Evolutionary conservation across 768 basidiomycete genomes (phyloP).

Genomic region (Pulveroboletus sp.): DNA sequence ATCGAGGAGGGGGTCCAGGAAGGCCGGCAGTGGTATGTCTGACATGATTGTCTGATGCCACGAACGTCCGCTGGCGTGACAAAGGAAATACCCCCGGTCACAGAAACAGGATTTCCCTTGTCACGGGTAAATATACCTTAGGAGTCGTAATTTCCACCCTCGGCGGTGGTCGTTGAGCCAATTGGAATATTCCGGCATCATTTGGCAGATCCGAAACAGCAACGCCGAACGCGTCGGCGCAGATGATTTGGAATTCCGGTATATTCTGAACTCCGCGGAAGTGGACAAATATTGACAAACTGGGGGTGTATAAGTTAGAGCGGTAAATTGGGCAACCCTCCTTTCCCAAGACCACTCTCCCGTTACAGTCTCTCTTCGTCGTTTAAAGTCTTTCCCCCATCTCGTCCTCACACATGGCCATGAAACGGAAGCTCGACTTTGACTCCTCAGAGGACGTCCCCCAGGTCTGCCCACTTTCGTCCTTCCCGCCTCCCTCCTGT

Average conservation of each 20-base stretch:
- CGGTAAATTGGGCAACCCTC: constrained; percentile 17
- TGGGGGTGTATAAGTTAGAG: constrained; percentile 30
- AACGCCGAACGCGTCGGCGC: constrained; percentile 17
- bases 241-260: constrained; percentile 17
- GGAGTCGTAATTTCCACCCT: constrained; percentile 7
- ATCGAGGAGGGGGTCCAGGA: constrained; percentile 52
- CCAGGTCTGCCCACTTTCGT: constrained; percentile 36
- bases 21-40: constrained; percentile 40
- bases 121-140: constrained; percentile 12
- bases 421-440: constrained; percentile 72
- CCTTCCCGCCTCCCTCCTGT: constrained; percentile 15
- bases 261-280: constrained; percentile 21
- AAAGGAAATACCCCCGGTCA: constrained; percentile 10
- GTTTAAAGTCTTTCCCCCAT: constrained; percentile 8
- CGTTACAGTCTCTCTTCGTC: constrained; percentile 1
- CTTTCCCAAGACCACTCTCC: constrained; percentile 26
- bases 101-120: constrained; percentile 8
- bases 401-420: constrained; percentile 45
- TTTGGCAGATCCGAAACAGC: background rate
- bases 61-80: constrained; percentile 21
- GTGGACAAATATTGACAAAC: constrained; percentile 26
- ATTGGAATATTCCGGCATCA: constrained; percentile 26
- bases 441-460: constrained; percentile 52
- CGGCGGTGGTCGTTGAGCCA: constrained; percentile 16
- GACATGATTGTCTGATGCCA: constrained; percentile 22